Evolutionary conservation across 1,139 yeast species (phyloP).

Genomic region (Zygosaccharomyces sapae): DNA sequence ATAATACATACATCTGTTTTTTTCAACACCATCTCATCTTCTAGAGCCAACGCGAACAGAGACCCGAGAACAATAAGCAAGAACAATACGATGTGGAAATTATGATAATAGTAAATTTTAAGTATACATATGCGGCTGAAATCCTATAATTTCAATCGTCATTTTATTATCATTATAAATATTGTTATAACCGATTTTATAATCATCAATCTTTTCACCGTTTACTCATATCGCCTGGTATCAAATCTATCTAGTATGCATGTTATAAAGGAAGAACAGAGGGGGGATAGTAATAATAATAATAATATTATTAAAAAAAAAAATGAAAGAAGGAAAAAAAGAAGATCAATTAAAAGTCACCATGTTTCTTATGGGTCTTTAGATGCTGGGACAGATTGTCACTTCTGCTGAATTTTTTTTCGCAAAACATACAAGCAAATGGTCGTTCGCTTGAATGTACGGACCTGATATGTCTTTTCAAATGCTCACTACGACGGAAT

Average conservation of each 20-base stretch:
- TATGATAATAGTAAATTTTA: neutral
- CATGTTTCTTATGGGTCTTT: constrained; percentile 53
- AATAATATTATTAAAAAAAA: too few relatives aligned
- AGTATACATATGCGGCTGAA: too few relatives aligned
- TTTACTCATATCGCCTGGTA: neutral
- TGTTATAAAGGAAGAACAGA: neutral
- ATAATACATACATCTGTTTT: neutral
- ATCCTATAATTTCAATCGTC: neutral
- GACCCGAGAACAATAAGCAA: neutral
- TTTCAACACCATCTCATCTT: neutral
- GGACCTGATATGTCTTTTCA: constrained; percentile 71
- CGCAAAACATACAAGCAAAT: constrained; percentile 64
- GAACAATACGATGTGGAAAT: too few relatives aligned
- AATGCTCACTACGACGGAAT: constrained; percentile 74
- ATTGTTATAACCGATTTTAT: neutral
- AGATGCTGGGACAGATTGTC: constrained; percentile 78
- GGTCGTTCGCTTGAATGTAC: constrained; percentile 66
- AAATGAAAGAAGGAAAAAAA: neutral
- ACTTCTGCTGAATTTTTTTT: constrained; percentile 69
- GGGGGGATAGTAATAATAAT: too few relatives aligned
- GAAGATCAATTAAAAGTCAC: constrained; percentile 28
- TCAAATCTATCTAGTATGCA: neutral
- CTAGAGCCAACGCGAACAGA: neutral
- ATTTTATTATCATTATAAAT: too few relatives aligned
- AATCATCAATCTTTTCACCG: neutral